Conservation (phyloP, 768 basidiomycete genomes). For the Boletus bicolor region DNA sequence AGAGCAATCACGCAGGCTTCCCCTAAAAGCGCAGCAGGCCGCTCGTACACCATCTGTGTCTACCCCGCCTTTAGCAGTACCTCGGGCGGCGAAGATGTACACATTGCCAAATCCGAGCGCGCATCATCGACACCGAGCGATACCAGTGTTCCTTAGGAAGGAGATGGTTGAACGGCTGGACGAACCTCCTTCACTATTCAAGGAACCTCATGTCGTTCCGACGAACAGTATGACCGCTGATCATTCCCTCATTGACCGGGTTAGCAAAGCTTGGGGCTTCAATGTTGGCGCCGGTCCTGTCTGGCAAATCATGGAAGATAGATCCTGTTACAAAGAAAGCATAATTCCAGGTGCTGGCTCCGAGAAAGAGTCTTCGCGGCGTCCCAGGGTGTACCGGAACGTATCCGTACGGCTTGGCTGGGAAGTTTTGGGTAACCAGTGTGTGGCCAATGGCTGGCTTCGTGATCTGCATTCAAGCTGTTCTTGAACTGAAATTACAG, state of each 20-base stretch:
- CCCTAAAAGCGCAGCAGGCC: slow-evolving; percentile 11
- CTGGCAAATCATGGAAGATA: slow-evolving; percentile 77
- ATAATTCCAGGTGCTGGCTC: slow-evolving; percentile 21
- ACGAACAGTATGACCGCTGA: slow-evolving; percentile 59
- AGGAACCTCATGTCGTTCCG: slow-evolving; percentile 35
- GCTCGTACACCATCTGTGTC: slow-evolving; percentile 3
- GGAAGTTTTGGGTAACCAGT: slow-evolving; percentile 48
- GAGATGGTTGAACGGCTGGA: slow-evolving; percentile 58
- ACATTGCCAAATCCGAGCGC: slow-evolving; percentile 60
- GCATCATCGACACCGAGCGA: slow-evolving; percentile 71
- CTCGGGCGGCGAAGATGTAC: slow-evolving; percentile 43
- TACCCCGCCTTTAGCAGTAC: slow-evolving; percentile 1
- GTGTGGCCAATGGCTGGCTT: slow-evolving; percentile 29
- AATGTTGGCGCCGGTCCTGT: slow-evolving; percentile 74
- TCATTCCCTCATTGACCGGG: slow-evolving; percentile 45
- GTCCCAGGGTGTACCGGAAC: slow-evolving; percentile 56
- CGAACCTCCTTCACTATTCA: slow-evolving; percentile 49
- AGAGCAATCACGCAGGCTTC: slow-evolving; percentile 20
- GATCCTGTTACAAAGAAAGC: slow-evolving; percentile 74
- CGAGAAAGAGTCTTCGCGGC: slow-evolving; percentile 46
- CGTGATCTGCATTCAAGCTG: slow-evolving; percentile 3
- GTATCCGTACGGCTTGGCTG: slow-evolving; percentile 44
- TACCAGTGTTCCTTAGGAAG: slow-evolving; percentile 53
- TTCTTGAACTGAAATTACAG: slow-evolving; percentile 32
- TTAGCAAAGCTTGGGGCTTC: slow-evolving; percentile 69